Evolutionary conservation across 2,329 filamentous ascomycete genomes (phyloP).

Genomic region (Monosporascus sp.): DNA sequence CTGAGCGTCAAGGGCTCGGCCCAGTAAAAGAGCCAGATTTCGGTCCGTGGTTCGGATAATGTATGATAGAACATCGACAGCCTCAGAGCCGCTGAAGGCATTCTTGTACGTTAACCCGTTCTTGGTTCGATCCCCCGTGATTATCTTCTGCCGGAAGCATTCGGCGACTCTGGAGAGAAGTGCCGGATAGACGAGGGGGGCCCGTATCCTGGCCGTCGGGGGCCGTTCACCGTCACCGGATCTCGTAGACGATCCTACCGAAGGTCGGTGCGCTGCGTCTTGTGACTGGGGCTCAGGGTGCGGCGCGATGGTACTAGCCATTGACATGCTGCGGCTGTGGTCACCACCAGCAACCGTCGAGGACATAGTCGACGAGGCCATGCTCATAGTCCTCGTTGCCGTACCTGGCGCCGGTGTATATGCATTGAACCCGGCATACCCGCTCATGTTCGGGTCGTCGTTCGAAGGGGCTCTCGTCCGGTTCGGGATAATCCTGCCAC

Average conservation of each 20-base stretch:
- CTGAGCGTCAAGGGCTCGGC: slow-evolving; percentile 88
- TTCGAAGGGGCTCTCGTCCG: slow-evolving; percentile 44
- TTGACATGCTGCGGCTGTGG: slow-evolving; percentile 72
- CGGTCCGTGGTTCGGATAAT: slow-evolving; percentile 97
- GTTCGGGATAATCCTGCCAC: slow-evolving; percentile 83
- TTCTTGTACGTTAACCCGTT: slow-evolving; percentile 97
- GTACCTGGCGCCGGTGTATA: slow-evolving; percentile 44
- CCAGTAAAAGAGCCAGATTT: slow-evolving; percentile 85
- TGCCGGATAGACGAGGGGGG: slow-evolving; percentile 89
- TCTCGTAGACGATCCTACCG: slow-evolving; percentile 42
- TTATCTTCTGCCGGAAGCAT: slow-evolving; percentile 85
- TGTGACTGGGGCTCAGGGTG: slow-evolving; percentile 39
- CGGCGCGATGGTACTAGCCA: slow-evolving; percentile 76
- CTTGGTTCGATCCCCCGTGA: slow-evolving; percentile 83
- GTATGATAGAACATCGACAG: slow-evolving; percentile 90
- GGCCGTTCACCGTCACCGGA: slow-evolving; percentile 51
- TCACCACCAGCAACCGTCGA: slow-evolving; percentile 42
- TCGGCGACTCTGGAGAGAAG: slow-evolving; percentile 89
- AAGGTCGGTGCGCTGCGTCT: slow-evolving; percentile 52
- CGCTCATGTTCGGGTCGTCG: slow-evolving; percentile 32
- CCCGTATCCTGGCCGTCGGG: slow-evolving; percentile 57
- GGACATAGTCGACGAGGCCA: slow-evolving; percentile 52
- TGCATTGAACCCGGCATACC: slow-evolving; percentile 30
- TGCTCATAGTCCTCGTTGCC: slow-evolving; percentile 56
- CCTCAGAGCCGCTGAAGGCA: slow-evolving; percentile 91